A percentile compares a stretch with the other conserved stretches of the same genome.
phyloP scores from a whole-genome alignment of 1,284 basidiomycete species.

The Rhodotorula sp. region DNA sequence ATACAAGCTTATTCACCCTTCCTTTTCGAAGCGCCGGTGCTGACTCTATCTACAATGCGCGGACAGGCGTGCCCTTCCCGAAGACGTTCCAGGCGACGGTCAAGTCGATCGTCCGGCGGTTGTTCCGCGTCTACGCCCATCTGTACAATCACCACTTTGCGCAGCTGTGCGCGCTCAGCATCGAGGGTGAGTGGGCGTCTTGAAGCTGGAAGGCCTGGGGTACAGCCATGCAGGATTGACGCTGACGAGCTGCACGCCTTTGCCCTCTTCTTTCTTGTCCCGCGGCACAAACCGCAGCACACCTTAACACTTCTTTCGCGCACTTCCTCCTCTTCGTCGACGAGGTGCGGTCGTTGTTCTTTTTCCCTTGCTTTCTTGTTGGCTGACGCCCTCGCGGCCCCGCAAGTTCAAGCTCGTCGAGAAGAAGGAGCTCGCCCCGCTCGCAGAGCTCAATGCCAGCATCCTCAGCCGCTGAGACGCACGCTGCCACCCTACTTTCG shows the following conservation, averaged over 20 bases:
- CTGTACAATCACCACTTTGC: conserved; percentile 99
- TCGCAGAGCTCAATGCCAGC: conserved; percentile 95
- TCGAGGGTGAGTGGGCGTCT: conserved; percentile 71
- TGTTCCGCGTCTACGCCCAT: conserved; percentile 98
- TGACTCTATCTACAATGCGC: neutral
- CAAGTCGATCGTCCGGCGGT: conserved; percentile 84
- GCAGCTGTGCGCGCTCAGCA: conserved; percentile 95
- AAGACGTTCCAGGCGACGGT: conserved; percentile 87
- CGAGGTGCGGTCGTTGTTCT: conserved; percentile 4
- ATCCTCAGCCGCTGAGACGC: conserved; percentile 60
- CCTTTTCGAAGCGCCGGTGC: too few species aligned
- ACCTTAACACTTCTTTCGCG: conserved; percentile 97
- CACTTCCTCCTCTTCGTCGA: conserved; percentile 93
- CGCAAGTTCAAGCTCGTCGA: conserved; percentile 90
- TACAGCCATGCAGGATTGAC: too few species aligned
- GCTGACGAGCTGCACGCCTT: neutral
- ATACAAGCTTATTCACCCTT: conserved; percentile 24
- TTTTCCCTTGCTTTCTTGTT: neutral
- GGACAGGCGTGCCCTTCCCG: conserved; percentile 83
- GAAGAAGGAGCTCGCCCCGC: conserved; percentile 91
- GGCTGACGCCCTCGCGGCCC: conserved; percentile 7
- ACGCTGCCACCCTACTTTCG: neutral
- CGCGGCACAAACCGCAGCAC: conserved; percentile 62
- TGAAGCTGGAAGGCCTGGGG: too few species aligned
- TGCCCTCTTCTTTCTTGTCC: neutral